A percentile compares a stretch with the other conserved stretches of the same genome.
Evolutionary conservation across 1,139 yeast species (phyloP).

Genomic region (Hyphopichia wangnamkhiaoensis): DNA sequence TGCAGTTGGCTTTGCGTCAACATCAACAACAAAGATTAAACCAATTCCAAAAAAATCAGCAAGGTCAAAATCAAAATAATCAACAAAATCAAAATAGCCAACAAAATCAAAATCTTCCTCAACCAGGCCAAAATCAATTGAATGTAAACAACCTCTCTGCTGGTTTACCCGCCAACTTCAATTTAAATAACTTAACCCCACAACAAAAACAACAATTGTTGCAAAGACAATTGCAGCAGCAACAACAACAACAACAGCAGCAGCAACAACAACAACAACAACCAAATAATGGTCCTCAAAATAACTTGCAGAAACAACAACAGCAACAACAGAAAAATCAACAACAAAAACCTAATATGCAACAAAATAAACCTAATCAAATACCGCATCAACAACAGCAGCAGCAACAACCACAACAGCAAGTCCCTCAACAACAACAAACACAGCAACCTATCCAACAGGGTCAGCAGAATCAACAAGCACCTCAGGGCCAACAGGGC

Average conservation of each 20-base stretch:
- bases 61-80: constrained; percentile 12
- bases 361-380: constrained; percentile 11
- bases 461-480: constrained; percentile 7
- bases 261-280: constrained; percentile 12
- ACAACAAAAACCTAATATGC: constrained; percentile 14
- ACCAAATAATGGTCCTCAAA: constrained; percentile 11
- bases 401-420: constrained; percentile 17
- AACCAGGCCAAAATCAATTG: constrained; percentile 10
- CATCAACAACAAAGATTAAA: constrained; percentile 31
- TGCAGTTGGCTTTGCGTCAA: constrained; percentile 34
- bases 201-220: constrained; percentile 39
- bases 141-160: constrained; percentile 10
- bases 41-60: constrained; percentile 16
- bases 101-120: constrained; percentile 15
- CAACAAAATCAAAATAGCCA: constrained; percentile 6
- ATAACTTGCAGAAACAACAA: constrained; percentile 15
- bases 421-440: constrained; percentile 13
- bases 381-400: constrained; percentile 11
- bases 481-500: constrained; percentile 12
- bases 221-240: constrained; percentile 36
- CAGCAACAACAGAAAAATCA: constrained; percentile 19
- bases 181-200: constrained; percentile 29
- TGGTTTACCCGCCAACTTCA: constrained; percentile 11
- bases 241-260: constrained; percentile 17
- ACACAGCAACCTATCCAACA: constrained; percentile 7